A percentile compares a stretch with the other conserved stretches of the same genome.
Evolutionary conservation across 352 stramenopile species (phyloP).

Genomic region (Pythium scleroteichum): DNA sequence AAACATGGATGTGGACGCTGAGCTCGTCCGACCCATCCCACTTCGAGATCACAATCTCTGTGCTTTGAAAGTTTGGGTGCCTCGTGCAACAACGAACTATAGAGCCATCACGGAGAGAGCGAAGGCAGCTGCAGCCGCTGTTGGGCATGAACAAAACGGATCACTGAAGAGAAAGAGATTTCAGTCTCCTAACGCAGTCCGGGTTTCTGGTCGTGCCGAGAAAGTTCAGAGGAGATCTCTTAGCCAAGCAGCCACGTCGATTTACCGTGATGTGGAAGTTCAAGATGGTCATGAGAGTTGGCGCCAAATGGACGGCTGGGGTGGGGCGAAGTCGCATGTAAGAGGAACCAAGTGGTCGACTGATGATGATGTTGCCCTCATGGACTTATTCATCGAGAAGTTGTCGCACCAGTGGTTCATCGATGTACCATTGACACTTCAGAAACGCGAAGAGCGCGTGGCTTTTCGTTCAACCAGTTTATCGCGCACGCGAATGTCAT

Average conservation of each 20-base stretch:
- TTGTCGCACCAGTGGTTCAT: slow-evolving; percentile 78
- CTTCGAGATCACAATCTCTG: slow-evolving; percentile 73
- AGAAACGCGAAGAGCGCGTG: slow-evolving; percentile 58
- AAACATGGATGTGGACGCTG: slow-evolving; percentile 56
- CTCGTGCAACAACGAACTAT: slow-evolving; percentile 47
- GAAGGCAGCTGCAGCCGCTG: slow-evolving; percentile 47
- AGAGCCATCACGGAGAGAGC: slow-evolving; percentile 55
- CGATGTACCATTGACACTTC: slow-evolving; percentile 68
- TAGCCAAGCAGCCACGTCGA: slow-evolving; percentile 12
- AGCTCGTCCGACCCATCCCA: slow-evolving; percentile 52
- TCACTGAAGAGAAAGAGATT: slow-evolving; percentile 54
- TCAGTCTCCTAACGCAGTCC: slow-evolving; percentile 13
- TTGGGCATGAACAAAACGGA: slow-evolving; percentile 15
- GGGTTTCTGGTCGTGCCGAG: slow-evolving; percentile 20
- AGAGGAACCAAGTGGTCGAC: slow-evolving; percentile 62
- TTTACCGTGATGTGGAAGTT: slow-evolving; percentile 16
- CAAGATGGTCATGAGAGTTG: slow-evolving; percentile 12
- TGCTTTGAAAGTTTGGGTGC: slow-evolving; percentile 65
- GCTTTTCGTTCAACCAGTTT: slow-evolving; percentile 65
- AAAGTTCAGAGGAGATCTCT: slow-evolving; percentile 20
- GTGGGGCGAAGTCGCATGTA: slow-evolving; percentile 48
- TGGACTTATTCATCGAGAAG: slow-evolving; percentile 76
- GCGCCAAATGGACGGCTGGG: slow-evolving; percentile 23
- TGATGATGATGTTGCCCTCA: slow-evolving; percentile 62
- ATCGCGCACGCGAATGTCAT: slow-evolving; percentile 65